Conservation (phyloP, 805 yeast genomes). For the Dipodascopsis tothii region DNA sequence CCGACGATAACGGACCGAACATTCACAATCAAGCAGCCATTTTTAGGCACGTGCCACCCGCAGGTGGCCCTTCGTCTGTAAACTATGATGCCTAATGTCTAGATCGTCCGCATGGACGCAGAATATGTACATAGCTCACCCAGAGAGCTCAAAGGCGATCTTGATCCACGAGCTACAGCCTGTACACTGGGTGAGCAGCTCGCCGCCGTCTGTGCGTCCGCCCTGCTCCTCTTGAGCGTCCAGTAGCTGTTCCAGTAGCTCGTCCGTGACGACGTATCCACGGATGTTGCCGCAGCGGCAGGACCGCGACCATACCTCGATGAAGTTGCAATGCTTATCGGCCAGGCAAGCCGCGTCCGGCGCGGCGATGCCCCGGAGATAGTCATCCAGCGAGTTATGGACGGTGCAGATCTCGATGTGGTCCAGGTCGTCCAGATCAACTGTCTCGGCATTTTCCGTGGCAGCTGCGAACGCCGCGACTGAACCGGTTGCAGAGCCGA, state of each 20-base stretch:
- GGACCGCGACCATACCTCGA: constrained; percentile 27
- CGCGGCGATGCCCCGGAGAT: background rate
- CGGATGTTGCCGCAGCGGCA: constrained; percentile 39
- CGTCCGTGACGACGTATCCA: constrained; percentile 56
- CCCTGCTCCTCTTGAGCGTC: constrained; percentile 31
- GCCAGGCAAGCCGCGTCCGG: too few relatives aligned
- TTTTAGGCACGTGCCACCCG: background rate
- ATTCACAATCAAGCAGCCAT: background rate
- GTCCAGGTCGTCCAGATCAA: constrained; percentile 56
- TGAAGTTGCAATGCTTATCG: constrained; percentile 4
- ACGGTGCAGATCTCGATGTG: constrained; percentile 33
- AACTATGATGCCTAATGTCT: background rate
- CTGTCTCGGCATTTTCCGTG: constrained; percentile 42
- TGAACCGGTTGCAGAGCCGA: constrained; percentile 28
- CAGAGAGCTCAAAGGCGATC: constrained; percentile 45
- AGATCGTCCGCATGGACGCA: background rate
- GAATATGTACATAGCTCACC: constrained; percentile 6
- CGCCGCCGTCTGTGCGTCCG: constrained; percentile 48
- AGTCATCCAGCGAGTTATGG: constrained; percentile 14
- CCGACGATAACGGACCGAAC: background rate
- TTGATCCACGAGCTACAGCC: constrained; percentile 83
- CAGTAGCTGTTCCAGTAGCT: constrained; percentile 48
- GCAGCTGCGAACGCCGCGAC: background rate
- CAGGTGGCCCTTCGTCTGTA: background rate
- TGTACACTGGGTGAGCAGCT: constrained; percentile 68